These are phyloP conservation scores for Saccharomycopsis sp. DNA, from an alignment of 805 yeast genomes.

Conservation along the genomic window DNA sequence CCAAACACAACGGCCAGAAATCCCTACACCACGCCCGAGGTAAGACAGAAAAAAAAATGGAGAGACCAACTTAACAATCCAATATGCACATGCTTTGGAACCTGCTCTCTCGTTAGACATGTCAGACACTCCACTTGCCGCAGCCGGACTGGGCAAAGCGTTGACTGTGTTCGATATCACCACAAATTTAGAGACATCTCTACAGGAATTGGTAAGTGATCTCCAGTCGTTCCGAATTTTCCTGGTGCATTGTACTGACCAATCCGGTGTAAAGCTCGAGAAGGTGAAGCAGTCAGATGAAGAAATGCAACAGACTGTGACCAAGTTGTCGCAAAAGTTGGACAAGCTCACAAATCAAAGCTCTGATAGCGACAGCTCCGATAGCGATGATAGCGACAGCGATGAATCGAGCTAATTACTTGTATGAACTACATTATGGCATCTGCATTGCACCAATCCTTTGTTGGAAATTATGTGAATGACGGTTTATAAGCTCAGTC, in stretches of 20 bases:
- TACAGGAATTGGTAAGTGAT: constrained; percentile 16
- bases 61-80: not conserved
- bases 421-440: too few relatives aligned
- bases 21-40: not conserved
- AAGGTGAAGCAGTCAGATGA: constrained; percentile 15
- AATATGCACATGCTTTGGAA: not conserved
- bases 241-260: not conserved
- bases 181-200: constrained; percentile 8
- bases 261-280: constrained; percentile 4
- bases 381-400: not conserved
- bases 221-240: not conserved
- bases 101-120: not conserved
- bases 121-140: not conserved
- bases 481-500: too few relatives aligned
- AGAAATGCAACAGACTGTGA: constrained; percentile 9
- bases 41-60: not conserved
- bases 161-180: constrained; percentile 17
- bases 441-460: too few relatives aligned
- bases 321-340: constrained; percentile 9
- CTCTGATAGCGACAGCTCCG: not conserved
- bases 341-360: constrained; percentile 9
- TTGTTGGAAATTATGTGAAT: too few relatives aligned
- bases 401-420: too few relatives aligned
- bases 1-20: not conserved
- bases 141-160: constrained; percentile 3